These are phyloP conservation scores for Mycena filopes DNA, from an alignment of 768 basidiomycete species.

Conservation along the genomic window DNA sequence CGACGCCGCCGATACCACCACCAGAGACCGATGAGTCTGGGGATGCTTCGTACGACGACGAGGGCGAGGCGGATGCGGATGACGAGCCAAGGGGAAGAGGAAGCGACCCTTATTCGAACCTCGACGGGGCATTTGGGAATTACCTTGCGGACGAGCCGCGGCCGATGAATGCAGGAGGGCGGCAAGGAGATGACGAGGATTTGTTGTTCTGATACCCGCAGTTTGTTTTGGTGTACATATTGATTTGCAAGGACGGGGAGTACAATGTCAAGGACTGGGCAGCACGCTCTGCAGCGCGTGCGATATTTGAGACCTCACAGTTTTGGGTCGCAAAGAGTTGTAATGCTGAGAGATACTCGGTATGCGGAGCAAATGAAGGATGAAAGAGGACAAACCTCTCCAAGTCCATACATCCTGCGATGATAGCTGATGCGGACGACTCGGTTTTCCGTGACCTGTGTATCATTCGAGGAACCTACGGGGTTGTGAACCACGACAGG, in stretches of 20 bases:
- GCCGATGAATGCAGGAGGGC: constrained; percentile 60
- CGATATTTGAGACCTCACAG: constrained; percentile 39
- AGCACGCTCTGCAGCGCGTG: constrained; percentile 41
- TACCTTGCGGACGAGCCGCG: constrained; percentile 80
- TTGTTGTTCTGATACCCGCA: constrained; percentile 62
- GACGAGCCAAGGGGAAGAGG: constrained; percentile 43
- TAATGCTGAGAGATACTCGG: constrained; percentile 70
- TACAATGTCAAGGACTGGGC: constrained; percentile 24
- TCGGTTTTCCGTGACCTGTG: constrained; percentile 45
- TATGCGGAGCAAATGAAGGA: not conserved
- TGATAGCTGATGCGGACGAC: constrained; percentile 89
- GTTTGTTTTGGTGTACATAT: constrained; percentile 19
- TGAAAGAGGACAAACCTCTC: constrained; percentile 74
- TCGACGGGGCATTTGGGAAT: constrained; percentile 80
- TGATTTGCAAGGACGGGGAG: constrained; percentile 12
- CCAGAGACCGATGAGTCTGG: constrained; percentile 31
- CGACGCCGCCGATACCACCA: constrained; percentile 46
- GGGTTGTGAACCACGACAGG: constrained; percentile 88
- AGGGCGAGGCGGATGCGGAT: constrained; percentile 55
- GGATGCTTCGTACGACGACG: constrained; percentile 43
- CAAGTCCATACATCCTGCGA: constrained; percentile 92
- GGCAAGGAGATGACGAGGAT: constrained; percentile 69
- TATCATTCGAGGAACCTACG: constrained; percentile 41
- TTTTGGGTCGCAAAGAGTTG: constrained; percentile 80
- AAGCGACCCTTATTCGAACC: constrained; percentile 84